Evolutionary conservation across 805 yeast genomes (phyloP).

Genomic region (Teunomyces gatunensis): DNA sequence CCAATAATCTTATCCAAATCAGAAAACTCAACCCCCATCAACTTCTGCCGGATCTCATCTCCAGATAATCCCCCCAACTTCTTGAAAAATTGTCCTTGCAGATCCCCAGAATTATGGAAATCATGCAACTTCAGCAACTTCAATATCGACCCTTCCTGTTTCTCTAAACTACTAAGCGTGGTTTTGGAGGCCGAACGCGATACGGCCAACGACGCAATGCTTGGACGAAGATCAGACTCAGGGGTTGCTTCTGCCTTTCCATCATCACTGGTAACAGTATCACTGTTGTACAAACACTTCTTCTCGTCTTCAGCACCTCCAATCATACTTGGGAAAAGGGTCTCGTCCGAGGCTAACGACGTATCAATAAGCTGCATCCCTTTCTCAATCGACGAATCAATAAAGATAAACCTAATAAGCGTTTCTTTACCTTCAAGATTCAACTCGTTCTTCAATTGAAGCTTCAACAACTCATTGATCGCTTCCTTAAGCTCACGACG

Average conservation of each 20-base stretch:
- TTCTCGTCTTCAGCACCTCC: constrained; percentile 25
- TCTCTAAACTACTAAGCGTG: constrained; percentile 32
- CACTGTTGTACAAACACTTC: constrained; percentile 8
- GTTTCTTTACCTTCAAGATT: constrained; percentile 73
- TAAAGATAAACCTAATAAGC: constrained; percentile 60
- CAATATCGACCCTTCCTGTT: constrained; percentile 43
- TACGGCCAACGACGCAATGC: constrained; percentile 10
- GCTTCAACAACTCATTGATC: constrained; percentile 52
- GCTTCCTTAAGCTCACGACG: constrained; percentile 30
- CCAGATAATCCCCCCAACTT: constrained; percentile 25
- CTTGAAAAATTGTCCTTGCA: constrained; percentile 6
- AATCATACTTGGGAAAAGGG: not conserved
- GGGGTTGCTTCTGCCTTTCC: not conserved
- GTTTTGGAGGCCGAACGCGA: constrained; percentile 28
- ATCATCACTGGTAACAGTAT: constrained; percentile 5
- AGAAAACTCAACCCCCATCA: constrained; percentile 27
- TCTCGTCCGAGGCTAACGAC: constrained; percentile 19
- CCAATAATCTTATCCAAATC: constrained; percentile 35
- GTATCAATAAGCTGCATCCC: constrained; percentile 43
- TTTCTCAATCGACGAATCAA: constrained; percentile 68
- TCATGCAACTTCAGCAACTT: constrained; percentile 31
- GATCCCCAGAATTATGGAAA: constrained; percentile 12
- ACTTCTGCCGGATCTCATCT: constrained; percentile 36
- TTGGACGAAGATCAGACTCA: constrained; percentile 5
- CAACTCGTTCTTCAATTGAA: constrained; percentile 54